Evolutionary conservation across 2,329 filamentous ascomycete species (phyloP), one percentile per base, ranked within the genome.

Genomic region (Ophiostoma himal-ulmi): DNA sequence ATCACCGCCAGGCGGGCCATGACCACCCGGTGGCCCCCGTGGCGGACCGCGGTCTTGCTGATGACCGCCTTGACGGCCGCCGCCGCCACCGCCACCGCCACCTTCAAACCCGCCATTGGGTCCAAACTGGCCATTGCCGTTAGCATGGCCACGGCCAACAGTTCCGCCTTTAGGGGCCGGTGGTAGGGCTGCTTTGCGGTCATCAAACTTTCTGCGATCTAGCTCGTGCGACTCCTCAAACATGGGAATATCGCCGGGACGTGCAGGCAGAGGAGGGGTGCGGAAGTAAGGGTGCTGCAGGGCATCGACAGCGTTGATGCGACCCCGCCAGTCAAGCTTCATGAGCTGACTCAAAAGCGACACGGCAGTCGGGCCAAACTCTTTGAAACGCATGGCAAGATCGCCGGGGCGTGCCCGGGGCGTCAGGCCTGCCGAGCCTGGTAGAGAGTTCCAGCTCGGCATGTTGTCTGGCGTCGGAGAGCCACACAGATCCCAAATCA

Each of bases 171-270:
- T 93, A 0, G 95, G 95, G 0, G 94, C 95, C 14, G 95, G 94
- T 4, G 94, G 94, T 13, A 94, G 85, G 30, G 89, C 91, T 30
- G 91, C 91, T 77, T 92, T 92, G 76, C 95, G 90, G 71, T 93
- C 91, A 74, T 96, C 90, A 75, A 93, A 94, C 80, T 94, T 96
- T 78, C 93, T 88, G 68, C 94, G 88, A 78, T 99, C 95, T n/a
- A 98, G 83, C 79, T 99, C 95, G 79, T 99, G 95, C 64, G 93
- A 97, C 76, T 97, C 94, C 77, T 96, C 92, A 76, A 97, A 98
- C 20, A 83, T 86, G 1, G 95, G 95, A n/a, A 99, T 86, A 68
- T 98, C 93, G 73, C 91, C 89, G 0, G 95, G 93, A 70, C 87
- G 86, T 54, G 94, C 89, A 10, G 95, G 95, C 5, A 91, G 83